Evolutionary conservation across 805 yeast genomes (phyloP), one percentile per base, ranked within the genome.

Genomic region (Nakazawaea anatomiae): DNA sequence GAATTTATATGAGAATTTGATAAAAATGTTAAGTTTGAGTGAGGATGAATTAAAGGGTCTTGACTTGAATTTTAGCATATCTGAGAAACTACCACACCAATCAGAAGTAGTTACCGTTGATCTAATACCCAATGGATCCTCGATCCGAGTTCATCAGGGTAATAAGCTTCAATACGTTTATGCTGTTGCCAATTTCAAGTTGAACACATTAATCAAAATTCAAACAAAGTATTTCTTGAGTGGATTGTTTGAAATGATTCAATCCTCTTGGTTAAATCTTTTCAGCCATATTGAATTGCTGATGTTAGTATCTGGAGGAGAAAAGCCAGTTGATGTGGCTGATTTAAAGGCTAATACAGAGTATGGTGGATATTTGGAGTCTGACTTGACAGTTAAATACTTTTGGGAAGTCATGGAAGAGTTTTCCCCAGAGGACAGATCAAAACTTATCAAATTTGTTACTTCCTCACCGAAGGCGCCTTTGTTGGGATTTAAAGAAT

Each of bases 391-490:
- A 0, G 71, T 92, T 2, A 53, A 52, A 14, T 69, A 79, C 52
- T 80, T 94, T 56, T 90, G 96, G 91, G 82, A 83, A 52, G 82
- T 89, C 5, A 72, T 94, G 5, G 71, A 71, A 4, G 96, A 88
- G 53, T 78, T 89, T 75, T 63, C 73, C 1, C 70, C 77, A 2
- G 76, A 74, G n/a, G 88, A 89, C 51, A 73, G 81, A 54, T 73
- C 80, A 25, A 77, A 79, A 47, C 76, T 94, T 51, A 67, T 94
- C 30, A 88, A 88, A 62, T 94, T 92, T 70, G 97, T 89, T 30
- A 94, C 98, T 0, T 87, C 97, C 0, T 96, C 89, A 1, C 85
- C 96, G 1, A 77, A 91, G 53, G 96, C 96, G 0, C 99, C 99
- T 1, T 71, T 94, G 40, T 73, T 89, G 29, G 99, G 99, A 0